Evolutionary conservation across 2,329 filamentous ascomycete species (phyloP), one percentile per base, ranked within the genome.

Genomic region (Fusarium sp.): DNA sequence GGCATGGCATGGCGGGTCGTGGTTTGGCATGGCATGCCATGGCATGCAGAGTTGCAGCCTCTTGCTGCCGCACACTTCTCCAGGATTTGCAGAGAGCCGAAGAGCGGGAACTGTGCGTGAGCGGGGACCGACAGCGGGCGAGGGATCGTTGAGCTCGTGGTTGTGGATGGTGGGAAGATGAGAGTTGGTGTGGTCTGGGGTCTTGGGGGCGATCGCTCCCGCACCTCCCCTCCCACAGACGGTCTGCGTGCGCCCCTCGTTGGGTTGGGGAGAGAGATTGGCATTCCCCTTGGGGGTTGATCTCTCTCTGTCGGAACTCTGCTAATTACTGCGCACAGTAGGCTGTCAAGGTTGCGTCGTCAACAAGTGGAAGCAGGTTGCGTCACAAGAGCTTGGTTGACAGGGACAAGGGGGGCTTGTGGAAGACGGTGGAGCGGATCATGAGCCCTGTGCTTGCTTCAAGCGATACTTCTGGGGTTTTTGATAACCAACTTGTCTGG

Each of bases 191-290:
- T 75, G 61, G 72, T 78, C 75, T 73, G 75, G 77, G 76, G 76
- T 78, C 74, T 70, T 76, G 70, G 76, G 76, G 77, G 73, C 77
- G 78, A 80, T 80, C 79, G 77, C 67, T 80, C 79, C 79, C 79
- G 79, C 79, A 80, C 79, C 78, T 79, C 77, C 77, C 59, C 63
- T 60, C 56, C 51, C 60, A 64, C 40, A 20, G 40, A 62, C 40
- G 20, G 40, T 31, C 56, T 42, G 44, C 22, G 36, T 27, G 64
- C n/a, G 8, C 27, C 66, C 31, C 42, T 55, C 38, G 33, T 49
- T 53, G 44, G 46, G 46, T 22, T 44, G 40, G 40, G 40, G 46
- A 31, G 46, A 14, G 55, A 40, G 59, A 51, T 36, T 67, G 20
- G 36, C 49, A 63, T 55, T 49, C 49, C 11, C 38, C 24, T 29